Conservation (phyloP, 768 basidiomycete species). For the Suillus subaureus region DNA sequence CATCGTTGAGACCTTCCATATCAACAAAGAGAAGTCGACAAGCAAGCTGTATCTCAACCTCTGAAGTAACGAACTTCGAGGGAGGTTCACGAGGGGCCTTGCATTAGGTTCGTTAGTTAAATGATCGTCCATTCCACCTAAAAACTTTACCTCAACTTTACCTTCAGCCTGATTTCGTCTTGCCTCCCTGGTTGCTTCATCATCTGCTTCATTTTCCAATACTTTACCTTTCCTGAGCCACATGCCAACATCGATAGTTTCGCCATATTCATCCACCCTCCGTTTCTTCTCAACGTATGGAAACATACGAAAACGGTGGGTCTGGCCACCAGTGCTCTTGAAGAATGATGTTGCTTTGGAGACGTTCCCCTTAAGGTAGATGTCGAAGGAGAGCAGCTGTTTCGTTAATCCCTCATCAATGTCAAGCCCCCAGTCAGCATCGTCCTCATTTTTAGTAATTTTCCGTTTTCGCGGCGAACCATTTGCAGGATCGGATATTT, state of each 20-base stretch:
- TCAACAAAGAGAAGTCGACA: constrained; percentile 92
- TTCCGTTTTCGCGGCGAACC: constrained; percentile 40
- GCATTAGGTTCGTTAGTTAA: constrained; percentile 39
- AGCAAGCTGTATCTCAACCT: constrained; percentile 76
- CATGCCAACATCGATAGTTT: constrained; percentile 92
- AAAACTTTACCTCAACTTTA: constrained; percentile 67
- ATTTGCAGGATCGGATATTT: constrained; percentile 31
- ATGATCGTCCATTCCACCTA: not conserved
- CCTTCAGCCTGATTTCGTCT: constrained; percentile 71
- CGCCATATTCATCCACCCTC: constrained; percentile 94
- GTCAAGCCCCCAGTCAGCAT: constrained; percentile 70
- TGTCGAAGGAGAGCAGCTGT: constrained; percentile 87
- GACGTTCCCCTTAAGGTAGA: constrained; percentile 96
- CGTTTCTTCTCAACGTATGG: constrained; percentile 93
- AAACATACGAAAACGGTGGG: constrained; percentile 93
- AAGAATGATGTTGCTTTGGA: constrained; percentile 86
- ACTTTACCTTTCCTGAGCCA: constrained; percentile 93
- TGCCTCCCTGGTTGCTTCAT: constrained; percentile 74
- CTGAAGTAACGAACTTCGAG: constrained; percentile 83
- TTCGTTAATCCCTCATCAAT: constrained; percentile 75
- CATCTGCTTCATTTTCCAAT: constrained; percentile 88
- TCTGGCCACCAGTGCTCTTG: constrained; percentile 70
- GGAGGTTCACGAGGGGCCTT: constrained; percentile 82
- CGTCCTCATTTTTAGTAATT: constrained; percentile 51
- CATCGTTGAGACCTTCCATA: constrained; percentile 96